These are phyloP conservation scores for Colletotrichum sp. DNA, from an alignment of 2,329 filamentous ascomycete genomes.

Conservation along the genomic window DNA sequence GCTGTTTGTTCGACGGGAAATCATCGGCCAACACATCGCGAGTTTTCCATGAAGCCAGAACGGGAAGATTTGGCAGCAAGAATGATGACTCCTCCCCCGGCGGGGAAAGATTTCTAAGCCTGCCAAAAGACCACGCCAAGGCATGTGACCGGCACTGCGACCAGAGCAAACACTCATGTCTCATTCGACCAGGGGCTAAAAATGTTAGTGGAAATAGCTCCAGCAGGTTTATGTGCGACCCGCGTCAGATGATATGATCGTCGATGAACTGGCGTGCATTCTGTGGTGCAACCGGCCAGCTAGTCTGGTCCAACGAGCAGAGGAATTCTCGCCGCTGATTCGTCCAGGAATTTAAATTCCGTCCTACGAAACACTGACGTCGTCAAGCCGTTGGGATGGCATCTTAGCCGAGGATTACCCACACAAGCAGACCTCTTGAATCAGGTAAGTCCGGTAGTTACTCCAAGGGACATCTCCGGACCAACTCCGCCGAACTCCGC, in stretches of 20 bases:
- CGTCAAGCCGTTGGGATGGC: neutral
- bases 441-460: neutral
- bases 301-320: neutral
- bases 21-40: neutral
- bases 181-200: neutral
- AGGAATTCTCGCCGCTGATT: neutral
- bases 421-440: neutral
- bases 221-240: neutral
- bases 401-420: neutral
- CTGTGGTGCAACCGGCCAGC: neutral
- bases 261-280: neutral
- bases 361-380: neutral
- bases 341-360: constrained; percentile 1
- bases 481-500: neutral
- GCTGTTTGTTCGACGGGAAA: neutral
- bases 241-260: neutral
- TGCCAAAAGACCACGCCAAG: neutral
- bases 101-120: neutral
- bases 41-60: neutral
- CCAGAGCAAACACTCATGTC: neutral
- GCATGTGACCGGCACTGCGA: constrained; percentile 7
- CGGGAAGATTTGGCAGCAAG: neutral
- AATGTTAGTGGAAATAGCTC: neutral
- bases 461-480: neutral
- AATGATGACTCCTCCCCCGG: neutral